Percentiles rank a stretch among this genome's conserved stretches.
Evolutionary conservation across 2,329 filamentous ascomycete species (phyloP).

Genomic region (Pseudocercospora cruenta): DNA sequence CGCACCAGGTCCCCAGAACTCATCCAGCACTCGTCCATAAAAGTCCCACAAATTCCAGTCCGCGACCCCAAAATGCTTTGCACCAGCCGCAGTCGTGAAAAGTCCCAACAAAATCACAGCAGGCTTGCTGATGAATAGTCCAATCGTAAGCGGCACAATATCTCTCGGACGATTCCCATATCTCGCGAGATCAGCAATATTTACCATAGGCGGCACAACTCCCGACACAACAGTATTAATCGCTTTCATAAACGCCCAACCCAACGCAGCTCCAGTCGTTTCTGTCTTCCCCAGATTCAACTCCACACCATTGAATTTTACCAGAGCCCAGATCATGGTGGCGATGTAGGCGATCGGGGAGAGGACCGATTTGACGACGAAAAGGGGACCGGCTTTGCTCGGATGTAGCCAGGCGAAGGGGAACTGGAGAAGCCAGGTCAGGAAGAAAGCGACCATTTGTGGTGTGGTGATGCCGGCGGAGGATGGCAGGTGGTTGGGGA

Average conservation of each 20-base stretch:
- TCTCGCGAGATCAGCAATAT: slow-evolving; percentile 48
- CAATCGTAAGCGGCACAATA: slow-evolving; percentile 40
- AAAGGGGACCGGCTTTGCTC: slow-evolving; percentile 34
- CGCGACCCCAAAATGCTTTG: slow-evolving; percentile 40
- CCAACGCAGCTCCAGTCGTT: slow-evolving; percentile 29
- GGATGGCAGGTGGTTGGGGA: slow-evolving; percentile 35
- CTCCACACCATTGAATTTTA: slow-evolving; percentile 40
- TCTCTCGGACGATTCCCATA: slow-evolving; percentile 41
- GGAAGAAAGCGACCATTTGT: slow-evolving; percentile 40
- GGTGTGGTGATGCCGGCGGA: slow-evolving; percentile 40
- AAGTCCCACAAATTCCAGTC: slow-evolving; percentile 54
- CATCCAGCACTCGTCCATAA: slow-evolving; percentile 45
- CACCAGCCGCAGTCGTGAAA: slow-evolving; percentile 44
- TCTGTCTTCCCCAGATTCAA: slow-evolving; percentile 21
- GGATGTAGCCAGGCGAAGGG: slow-evolving; percentile 42
- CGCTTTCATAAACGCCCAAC: slow-evolving; percentile 47
- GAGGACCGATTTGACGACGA: slow-evolving; percentile 25
- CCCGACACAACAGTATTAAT: slow-evolving; percentile 47
- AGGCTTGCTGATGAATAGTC: slow-evolving; percentile 44
- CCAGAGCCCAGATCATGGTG: slow-evolving; percentile 86
- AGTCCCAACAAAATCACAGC: slow-evolving; percentile 48
- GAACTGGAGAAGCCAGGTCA: slow-evolving; percentile 36
- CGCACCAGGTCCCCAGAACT: slow-evolving; percentile 44
- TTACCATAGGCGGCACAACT: slow-evolving; percentile 39
- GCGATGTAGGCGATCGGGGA: slow-evolving; percentile 66